Evolutionary conservation across 2,329 filamentous ascomycete species (phyloP).

Genomic region (Cladosporium halotolerans): DNA sequence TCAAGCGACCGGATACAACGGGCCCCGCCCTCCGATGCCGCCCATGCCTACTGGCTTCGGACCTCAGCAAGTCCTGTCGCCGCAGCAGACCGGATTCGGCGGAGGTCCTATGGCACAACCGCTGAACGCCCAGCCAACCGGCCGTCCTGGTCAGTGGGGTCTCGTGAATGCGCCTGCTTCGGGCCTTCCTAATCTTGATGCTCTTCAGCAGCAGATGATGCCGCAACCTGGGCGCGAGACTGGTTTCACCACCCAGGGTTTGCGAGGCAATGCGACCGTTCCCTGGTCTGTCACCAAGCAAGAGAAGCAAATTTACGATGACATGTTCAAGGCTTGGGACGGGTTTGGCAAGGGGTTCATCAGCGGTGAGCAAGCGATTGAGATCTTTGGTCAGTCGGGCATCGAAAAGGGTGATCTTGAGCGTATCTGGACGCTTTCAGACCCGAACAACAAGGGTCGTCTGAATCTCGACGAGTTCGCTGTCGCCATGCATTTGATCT

Average conservation of each 20-base stretch:
- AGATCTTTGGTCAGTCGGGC: constrained; percentile 95
- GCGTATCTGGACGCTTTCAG: constrained; percentile 87
- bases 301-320: constrained; percentile 94
- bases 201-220: constrained; percentile 92
- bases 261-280: constrained; percentile 90
- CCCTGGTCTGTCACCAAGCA: constrained; percentile 99
- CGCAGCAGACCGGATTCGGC: constrained; percentile 58
- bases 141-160: constrained; percentile 93
- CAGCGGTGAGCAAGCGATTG: constrained; percentile 84
- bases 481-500: constrained; percentile 98
- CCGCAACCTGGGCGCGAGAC: constrained; percentile 87
- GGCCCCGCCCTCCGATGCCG: constrained; percentile 71
- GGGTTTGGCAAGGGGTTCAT: constrained; percentile 90
- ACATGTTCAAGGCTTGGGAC: constrained; percentile 94
- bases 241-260: constrained; percentile 77
- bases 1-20: constrained; percentile 72
- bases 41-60: constrained; percentile 74
- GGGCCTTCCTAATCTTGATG: constrained; percentile 89
- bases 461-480: constrained; percentile 96
- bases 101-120: constrained; percentile 51
- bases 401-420: constrained; percentile 86
- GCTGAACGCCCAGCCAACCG: constrained; percentile 89
- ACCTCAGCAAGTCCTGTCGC: constrained; percentile 47
- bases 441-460: constrained; percentile 88
- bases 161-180: constrained; percentile 87